Percentiles rank a stretch among this genome's conserved stretches.
Conservation (phyloP, 225 moss, liverwort and hornwort species). For the Climacium dendroides region DNA sequence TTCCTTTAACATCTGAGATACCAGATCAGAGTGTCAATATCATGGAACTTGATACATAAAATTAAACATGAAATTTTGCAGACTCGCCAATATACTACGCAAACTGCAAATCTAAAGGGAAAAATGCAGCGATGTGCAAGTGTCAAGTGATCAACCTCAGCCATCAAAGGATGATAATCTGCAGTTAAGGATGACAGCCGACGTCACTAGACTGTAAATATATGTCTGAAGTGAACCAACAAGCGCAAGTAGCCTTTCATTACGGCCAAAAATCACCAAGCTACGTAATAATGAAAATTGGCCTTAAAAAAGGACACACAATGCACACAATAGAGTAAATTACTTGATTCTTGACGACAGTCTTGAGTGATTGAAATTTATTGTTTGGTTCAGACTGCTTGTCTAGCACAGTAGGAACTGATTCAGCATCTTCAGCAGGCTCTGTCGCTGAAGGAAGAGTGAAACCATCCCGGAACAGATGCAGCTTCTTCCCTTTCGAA, state of each 20-base stretch:
- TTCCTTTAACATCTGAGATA: slow-evolving; percentile 7
- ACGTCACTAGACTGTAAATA: background rate
- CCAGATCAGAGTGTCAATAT: slow-evolving; percentile 2
- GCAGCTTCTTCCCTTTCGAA: slow-evolving; percentile 37
- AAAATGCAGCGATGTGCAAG: background rate
- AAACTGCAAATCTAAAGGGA: background rate
- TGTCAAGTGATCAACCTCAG: background rate
- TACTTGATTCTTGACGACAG: slow-evolving; percentile 10
- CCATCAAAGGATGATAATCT: background rate
- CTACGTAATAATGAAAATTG: background rate
- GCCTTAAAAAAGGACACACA: background rate
- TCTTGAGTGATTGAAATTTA: slow-evolving; percentile 1
- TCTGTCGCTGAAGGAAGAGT: slow-evolving; percentile 33
- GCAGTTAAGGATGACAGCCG: background rate
- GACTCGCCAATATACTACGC: background rate
- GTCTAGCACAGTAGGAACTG: background rate
- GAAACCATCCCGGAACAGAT: slow-evolving; percentile 45
- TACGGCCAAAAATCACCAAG: background rate
- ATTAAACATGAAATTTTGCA: background rate
- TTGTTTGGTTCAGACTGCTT: slow-evolving; percentile 7
- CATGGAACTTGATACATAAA: background rate
- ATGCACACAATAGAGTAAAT: background rate
- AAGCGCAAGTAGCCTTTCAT: background rate
- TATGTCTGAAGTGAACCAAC: background rate
- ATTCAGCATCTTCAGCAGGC: slow-evolving; percentile 16